Evolutionary conservation across 2,329 filamentous ascomycete species (phyloP).

Genomic region (Fusarium veterinarium): DNA sequence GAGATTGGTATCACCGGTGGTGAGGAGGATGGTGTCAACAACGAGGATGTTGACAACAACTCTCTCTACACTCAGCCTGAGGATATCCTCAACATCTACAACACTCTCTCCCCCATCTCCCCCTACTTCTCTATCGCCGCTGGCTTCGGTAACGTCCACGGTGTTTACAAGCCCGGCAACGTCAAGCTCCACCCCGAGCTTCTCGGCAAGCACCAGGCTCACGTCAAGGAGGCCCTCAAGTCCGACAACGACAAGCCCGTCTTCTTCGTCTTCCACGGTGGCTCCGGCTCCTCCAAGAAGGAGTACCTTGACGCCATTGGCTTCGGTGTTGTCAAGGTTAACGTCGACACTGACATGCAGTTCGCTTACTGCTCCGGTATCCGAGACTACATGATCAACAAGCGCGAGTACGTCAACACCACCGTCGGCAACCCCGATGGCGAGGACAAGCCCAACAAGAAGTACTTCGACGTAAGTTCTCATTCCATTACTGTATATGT

Average conservation of each 20-base stretch:
- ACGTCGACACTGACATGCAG: constrained; percentile 98
- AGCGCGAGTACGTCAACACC: constrained; percentile 92
- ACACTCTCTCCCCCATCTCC: constrained; percentile 85
- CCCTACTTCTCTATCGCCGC: constrained; percentile 98
- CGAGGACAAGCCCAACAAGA: constrained; percentile 99
- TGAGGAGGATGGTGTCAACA: constrained; percentile 99
- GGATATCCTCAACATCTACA: constrained; percentile 93
- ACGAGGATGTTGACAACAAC: constrained; percentile 97
- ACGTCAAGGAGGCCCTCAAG: constrained; percentile 83
- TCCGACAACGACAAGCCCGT: constrained; percentile 87
- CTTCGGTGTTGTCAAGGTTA: constrained; percentile 99
- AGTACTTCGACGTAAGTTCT: constrained; percentile 74
- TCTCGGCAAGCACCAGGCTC: constrained; percentile 94
- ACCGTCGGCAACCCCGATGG: constrained; percentile 96
- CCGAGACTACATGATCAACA: constrained; percentile 92
- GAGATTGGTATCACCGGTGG: constrained; percentile 88
- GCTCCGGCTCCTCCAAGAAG: constrained; percentile 88
- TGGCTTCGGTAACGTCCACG: constrained; percentile 98
- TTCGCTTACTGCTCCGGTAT: constrained; percentile 93
- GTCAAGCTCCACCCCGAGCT: constrained; percentile 97
- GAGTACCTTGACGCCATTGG: constrained; percentile 91
- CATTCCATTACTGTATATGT: background rate
- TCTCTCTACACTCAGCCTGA: constrained; percentile 97
- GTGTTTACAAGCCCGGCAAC: constrained; percentile 98
- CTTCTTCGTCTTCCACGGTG: constrained; percentile 99